Evolutionary conservation across 257 asterid genomes (phyloP).

Genomic region (Buddleja alternifolia): DNA sequence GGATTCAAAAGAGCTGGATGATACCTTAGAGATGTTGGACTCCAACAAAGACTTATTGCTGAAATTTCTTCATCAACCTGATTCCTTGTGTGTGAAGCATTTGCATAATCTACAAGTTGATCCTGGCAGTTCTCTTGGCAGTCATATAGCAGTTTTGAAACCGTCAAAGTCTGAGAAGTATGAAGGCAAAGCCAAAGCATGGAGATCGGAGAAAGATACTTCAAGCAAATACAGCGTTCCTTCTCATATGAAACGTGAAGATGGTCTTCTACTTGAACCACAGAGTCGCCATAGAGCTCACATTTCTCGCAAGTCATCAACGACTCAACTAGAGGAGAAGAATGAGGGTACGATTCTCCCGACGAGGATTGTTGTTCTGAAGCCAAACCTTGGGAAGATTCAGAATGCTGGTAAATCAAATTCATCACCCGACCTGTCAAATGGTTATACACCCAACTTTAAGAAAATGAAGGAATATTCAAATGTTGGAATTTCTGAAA

Average conservation of each 20-base stretch:
- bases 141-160: slow-evolving; percentile 53
- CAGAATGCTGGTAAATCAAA: slow-evolving; percentile 40
- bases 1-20: slow-evolving; percentile 52
- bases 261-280: slow-evolving; percentile 70
- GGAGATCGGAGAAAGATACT: slow-evolving; percentile 50
- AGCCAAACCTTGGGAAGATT: slow-evolving; percentile 67
- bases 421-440: slow-evolving; percentile 46
- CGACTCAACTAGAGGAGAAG: slow-evolving; percentile 43
- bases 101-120: slow-evolving; percentile 48
- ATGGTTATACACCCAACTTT: slow-evolving; percentile 32
- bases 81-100: slow-evolving; percentile 50
- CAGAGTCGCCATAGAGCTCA: slow-evolving; percentile 45
- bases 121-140: slow-evolving; percentile 46
- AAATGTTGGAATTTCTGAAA: slow-evolving; percentile 40
- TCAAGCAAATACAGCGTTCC: slow-evolving; percentile 34
- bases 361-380: slow-evolving; percentile 80
- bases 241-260: slow-evolving; percentile 61
- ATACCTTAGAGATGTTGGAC: slow-evolving; percentile 55
- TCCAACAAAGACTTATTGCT: slow-evolving; percentile 51
- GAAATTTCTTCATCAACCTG: slow-evolving; percentile 55
- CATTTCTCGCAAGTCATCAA: slow-evolving; percentile 42
- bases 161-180: slow-evolving; percentile 50
- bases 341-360: slow-evolving; percentile 49
- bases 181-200: slow-evolving; percentile 50
- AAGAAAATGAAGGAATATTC: slow-evolving; percentile 44